Percentiles rank a stretch among this genome's conserved stretches.
These are phyloP conservation scores for Oryza glaberrima DNA, from an alignment of 176 grass and related monocot genomes.

Conservation along the genomic window DNA sequence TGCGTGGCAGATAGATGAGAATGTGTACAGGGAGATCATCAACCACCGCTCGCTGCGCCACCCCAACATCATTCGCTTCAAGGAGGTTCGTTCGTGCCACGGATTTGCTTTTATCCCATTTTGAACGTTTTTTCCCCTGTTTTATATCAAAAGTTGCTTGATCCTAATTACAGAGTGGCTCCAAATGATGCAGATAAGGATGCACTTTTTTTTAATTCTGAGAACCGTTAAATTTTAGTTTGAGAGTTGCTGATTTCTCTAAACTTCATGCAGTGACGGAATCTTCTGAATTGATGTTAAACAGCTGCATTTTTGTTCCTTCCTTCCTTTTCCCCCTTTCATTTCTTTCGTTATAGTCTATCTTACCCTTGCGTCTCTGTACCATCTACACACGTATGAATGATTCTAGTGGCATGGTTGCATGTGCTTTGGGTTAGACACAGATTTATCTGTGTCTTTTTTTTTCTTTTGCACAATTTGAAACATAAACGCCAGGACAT, in stretches of 20 bases:
- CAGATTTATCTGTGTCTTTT: not conserved
- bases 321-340: not conserved
- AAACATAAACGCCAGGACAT: not conserved
- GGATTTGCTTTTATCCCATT: not conserved
- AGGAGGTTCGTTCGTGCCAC: conserved; percentile 68
- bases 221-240: not conserved
- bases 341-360: conserved; percentile 15
- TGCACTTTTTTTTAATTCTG: not conserved
- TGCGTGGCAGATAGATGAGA: conserved; percentile 80
- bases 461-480: conserved; percentile 9
- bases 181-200: not conserved
- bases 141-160: not conserved
- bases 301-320: conserved; percentile 34
- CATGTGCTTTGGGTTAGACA: not conserved
- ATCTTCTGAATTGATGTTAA: conserved; percentile 48
- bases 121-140: not conserved
- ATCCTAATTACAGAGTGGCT: not conserved
- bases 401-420: conserved; percentile 26
- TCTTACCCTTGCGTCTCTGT: conserved; percentile 10
- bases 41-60: conserved; percentile 94
- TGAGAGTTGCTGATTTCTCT: conserved; percentile 12
- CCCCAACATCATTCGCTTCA: conserved; percentile 97
- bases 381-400: not conserved
- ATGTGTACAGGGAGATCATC: conserved; percentile 94
- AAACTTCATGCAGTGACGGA: conserved; percentile 24